A percentile compares a stretch with the other conserved stretches of the same genome.
phyloP scores from a whole-genome alignment of 176 grass and related monocot genomes.

The Ananas comosus region DNA sequence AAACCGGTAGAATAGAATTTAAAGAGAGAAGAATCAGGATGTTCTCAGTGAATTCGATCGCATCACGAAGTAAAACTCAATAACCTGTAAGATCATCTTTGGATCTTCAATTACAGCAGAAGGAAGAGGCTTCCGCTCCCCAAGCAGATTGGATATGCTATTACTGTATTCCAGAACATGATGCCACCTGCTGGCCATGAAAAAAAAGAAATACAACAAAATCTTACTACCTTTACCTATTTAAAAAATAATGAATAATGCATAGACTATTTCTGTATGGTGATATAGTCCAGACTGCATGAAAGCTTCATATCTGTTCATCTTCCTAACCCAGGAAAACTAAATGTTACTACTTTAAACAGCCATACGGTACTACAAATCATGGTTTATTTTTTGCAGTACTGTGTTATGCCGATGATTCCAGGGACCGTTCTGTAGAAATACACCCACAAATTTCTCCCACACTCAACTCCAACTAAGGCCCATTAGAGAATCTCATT shows the following conservation, averaged over 20 bases:
- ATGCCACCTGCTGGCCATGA: slow-evolving; percentile 51
- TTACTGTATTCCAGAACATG: slow-evolving; percentile 83
- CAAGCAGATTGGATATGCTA: slow-evolving; percentile 58
- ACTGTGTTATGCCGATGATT: too few species aligned
- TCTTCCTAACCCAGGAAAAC: too few species aligned
- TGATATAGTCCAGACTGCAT: too few species aligned
- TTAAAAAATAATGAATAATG: too few species aligned
- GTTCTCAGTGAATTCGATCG: not conserved
- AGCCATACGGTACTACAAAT: too few species aligned
- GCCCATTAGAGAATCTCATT: not conserved
- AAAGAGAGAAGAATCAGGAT: not conserved
- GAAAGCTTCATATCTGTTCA: too few species aligned
- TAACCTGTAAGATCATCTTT: slow-evolving; percentile 62
- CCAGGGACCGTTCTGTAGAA: too few species aligned
- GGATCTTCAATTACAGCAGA: slow-evolving; percentile 52
- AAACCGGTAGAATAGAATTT: not conserved
- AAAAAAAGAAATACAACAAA: slow-evolving; percentile 3
- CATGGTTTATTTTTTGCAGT: too few species aligned
- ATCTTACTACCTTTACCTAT: too few species aligned
- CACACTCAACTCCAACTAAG: not conserved
- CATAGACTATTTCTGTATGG: too few species aligned
- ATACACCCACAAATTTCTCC: not conserved
- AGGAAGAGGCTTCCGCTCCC: slow-evolving; percentile 27
- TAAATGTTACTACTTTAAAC: too few species aligned
- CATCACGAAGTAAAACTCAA: not conserved